Percentiles rank a stretch among this genome's conserved stretches.
Conservation (phyloP, 352 stramenopile species). For the Ophiocytium majus region DNA sequence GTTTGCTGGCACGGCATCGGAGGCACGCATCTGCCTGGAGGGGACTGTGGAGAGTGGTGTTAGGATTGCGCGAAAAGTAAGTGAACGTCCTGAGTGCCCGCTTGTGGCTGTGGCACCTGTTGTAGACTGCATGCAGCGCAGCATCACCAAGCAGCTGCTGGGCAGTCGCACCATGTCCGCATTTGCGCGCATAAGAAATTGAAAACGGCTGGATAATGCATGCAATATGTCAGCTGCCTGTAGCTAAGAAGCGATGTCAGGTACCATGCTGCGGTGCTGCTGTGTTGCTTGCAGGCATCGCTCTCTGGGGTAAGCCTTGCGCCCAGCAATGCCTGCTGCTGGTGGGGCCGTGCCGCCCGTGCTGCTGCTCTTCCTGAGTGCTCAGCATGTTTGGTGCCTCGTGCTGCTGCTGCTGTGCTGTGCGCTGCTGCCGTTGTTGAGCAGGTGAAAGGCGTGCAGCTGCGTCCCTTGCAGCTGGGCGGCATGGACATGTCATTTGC, state of each 20-base stretch:
- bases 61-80: conserved; percentile 5
- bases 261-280: too few relatives aligned
- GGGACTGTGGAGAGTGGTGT: not conserved
- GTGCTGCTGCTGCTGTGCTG: too few relatives aligned
- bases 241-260: too few relatives aligned
- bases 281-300: too few relatives aligned
- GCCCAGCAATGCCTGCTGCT: too few relatives aligned
- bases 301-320: too few relatives aligned
- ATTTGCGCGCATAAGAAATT: not conserved
- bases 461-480: not conserved
- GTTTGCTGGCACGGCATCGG: not conserved
- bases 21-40: not conserved
- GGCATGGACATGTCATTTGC: conserved; percentile 12
- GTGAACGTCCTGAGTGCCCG: too few relatives aligned
- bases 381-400: too few relatives aligned
- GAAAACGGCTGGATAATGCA: too few relatives aligned
- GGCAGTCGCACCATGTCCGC: not conserved
- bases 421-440: not conserved
- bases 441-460: not conserved
- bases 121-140: not conserved
- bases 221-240: too few relatives aligned
- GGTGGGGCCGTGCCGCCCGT: too few relatives aligned
- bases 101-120: not conserved
- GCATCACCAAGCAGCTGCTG: not conserved
- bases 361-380: not conserved